Percentiles rank a stretch among this genome's conserved stretches.
phyloP scores from a whole-genome alignment of 768 basidiomycete genomes.

The Phanerodontia chrysosporium region DNA sequence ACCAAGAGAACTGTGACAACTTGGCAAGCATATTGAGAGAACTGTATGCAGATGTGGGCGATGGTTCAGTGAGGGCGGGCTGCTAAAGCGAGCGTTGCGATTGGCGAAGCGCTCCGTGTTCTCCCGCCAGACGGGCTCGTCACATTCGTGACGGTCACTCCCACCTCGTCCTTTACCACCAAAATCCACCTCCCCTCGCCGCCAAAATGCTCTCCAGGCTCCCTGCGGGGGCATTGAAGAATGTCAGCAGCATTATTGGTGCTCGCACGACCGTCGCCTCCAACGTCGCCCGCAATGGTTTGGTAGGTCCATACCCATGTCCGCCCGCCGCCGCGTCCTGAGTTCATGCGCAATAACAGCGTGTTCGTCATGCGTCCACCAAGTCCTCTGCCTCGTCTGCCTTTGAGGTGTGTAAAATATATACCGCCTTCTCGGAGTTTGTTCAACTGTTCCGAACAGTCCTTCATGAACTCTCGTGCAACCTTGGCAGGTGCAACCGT shows the following conservation, averaged over 20 bases:
- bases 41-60: neutral
- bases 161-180: slow-evolving; percentile 35
- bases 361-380: slow-evolving; percentile 74
- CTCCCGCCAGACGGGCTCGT: slow-evolving; percentile 19
- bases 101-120: slow-evolving; percentile 23
- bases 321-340: slow-evolving; percentile 9
- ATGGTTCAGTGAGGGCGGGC: neutral
- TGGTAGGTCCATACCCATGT: slow-evolving; percentile 36
- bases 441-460: slow-evolving; percentile 33
- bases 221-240: slow-evolving; percentile 67
- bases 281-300: slow-evolving; percentile 41
- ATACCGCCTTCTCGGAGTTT: neutral
- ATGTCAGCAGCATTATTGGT: slow-evolving; percentile 43
- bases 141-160: slow-evolving; percentile 33
- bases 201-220: slow-evolving; percentile 82
- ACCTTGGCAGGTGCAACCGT: slow-evolving; percentile 73
- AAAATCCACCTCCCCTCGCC: slow-evolving; percentile 34
- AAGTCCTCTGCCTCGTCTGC: slow-evolving; percentile 49
- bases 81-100: slow-evolving; percentile 12
- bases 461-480: slow-evolving; percentile 64
- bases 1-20: too few species aligned
- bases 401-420: slow-evolving; percentile 52
- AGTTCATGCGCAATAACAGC: slow-evolving; percentile 26
- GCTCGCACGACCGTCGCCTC: slow-evolving; percentile 40
- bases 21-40: too few species aligned